These are phyloP conservation scores for Lathyrus oleraceus DNA, from an alignment of 306 rosid genomes.

Conservation along the genomic window DNA sequence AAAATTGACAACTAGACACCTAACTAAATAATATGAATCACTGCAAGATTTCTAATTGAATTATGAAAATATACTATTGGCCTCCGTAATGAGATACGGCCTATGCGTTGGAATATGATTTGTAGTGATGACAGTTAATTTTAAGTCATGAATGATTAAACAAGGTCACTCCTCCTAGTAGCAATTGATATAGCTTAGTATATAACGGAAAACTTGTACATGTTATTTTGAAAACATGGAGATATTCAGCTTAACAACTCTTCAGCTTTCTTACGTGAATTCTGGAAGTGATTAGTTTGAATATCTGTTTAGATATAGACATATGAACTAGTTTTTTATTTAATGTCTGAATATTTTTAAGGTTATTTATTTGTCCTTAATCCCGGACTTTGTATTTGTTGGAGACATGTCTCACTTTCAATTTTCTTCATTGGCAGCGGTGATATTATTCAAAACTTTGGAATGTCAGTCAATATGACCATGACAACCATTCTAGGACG, in stretches of 20 bases:
- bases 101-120: not conserved
- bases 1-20: not conserved
- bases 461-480: constrained; percentile 52
- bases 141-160: constrained; percentile 24
- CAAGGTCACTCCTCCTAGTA: constrained; percentile 20
- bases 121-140: constrained; percentile 8
- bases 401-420: constrained; percentile 9
- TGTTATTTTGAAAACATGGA: not conserved
- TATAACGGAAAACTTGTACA: constrained; percentile 9
- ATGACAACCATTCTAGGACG: constrained; percentile 66
- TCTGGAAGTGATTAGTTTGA: constrained; percentile 3
- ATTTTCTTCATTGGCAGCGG: constrained; percentile 50
- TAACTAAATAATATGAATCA: constrained; percentile 6
- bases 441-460: constrained; percentile 53
- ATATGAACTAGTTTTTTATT: constrained; percentile 21
- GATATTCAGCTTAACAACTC: not conserved
- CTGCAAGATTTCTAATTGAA: not conserved
- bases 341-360: not conserved
- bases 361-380: constrained; percentile 10
- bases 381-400: constrained; percentile 10
- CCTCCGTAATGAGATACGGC: constrained; percentile 12
- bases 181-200: constrained; percentile 20
- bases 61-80: not conserved
- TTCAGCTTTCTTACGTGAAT: constrained; percentile 12
- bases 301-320: constrained; percentile 2